phyloP scores from a whole-genome alignment of 768 basidiomycete species.

The Porphyrellus cyaneotinctus region DNA sequence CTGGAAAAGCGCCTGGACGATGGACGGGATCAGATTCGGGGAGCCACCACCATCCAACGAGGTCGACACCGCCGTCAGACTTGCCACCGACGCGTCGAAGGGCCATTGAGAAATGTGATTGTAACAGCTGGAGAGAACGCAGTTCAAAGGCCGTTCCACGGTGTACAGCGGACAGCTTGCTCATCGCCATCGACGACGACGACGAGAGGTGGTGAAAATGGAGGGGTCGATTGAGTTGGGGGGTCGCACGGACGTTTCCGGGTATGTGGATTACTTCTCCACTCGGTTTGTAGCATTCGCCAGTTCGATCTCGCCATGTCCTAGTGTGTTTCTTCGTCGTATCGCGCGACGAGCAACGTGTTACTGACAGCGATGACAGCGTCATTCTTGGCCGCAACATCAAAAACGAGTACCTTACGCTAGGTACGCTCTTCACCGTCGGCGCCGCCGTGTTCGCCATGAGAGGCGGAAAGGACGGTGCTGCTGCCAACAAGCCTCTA shows the following conservation, averaged over 20 bases:
- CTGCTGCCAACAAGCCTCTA: constrained; percentile 39
- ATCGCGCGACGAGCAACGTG: neutral
- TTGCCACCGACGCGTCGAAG: constrained; percentile 77
- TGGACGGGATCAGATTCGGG: constrained; percentile 32
- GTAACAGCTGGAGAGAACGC: constrained; percentile 57
- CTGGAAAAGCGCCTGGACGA: constrained; percentile 9
- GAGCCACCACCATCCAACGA: constrained; percentile 93
- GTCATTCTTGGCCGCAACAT: constrained; percentile 74
- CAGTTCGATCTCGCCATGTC: constrained; percentile 35
- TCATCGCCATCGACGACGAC: neutral
- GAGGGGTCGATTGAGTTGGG: constrained; percentile 11
- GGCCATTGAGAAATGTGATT: constrained; percentile 71
- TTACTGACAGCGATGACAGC: constrained; percentile 37
- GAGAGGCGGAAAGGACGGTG: constrained; percentile 53
- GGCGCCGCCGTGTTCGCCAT: constrained; percentile 51
- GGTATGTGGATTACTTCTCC: too few relatives aligned
- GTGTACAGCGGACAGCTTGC: constrained; percentile 51
- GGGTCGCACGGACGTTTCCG: constrained; percentile 17
- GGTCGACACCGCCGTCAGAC: constrained; percentile 86
- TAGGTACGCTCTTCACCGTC: constrained; percentile 61
- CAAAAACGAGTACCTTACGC: constrained; percentile 76
- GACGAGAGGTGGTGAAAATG: neutral
- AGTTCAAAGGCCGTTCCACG: constrained; percentile 75
- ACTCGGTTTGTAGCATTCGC: too few relatives aligned
- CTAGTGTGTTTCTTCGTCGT: constrained; percentile 33